Evolutionary conservation across 2,329 filamentous ascomycete species (phyloP).

Genomic region (Ophiostoma quercus): DNA sequence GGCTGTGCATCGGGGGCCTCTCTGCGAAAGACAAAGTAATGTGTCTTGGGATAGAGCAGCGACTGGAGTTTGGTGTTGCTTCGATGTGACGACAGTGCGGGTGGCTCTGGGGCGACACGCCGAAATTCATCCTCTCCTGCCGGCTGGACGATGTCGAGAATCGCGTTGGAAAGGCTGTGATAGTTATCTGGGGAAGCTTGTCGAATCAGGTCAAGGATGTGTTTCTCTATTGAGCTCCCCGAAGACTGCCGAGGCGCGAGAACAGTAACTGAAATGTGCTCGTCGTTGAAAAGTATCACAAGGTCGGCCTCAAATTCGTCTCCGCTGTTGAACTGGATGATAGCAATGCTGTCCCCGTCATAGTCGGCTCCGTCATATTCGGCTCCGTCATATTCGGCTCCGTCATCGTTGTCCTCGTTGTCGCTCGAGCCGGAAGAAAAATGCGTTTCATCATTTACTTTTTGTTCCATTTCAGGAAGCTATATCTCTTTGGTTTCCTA

Average conservation of each 20-base stretch:
- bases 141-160: slow-evolving; percentile 13
- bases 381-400: no score
- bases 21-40: neutral
- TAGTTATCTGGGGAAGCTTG: neutral
- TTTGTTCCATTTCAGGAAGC: neutral
- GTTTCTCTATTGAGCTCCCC: neutral
- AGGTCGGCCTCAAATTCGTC: slow-evolving; percentile 12
- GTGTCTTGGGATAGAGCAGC: slow-evolving; percentile 18
- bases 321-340: slow-evolving; percentile 15
- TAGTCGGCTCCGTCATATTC: neutral
- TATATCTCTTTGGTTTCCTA: neutral
- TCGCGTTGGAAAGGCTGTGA: neutral
- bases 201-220: neutral
- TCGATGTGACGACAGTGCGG: slow-evolving; percentile 12
- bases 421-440: neutral
- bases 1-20: neutral
- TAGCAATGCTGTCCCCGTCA: neutral
- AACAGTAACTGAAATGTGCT: neutral
- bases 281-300: slow-evolving; percentile 9
- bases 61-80: slow-evolving; percentile 15
- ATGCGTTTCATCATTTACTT: neutral
- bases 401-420: neutral
- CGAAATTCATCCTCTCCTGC: neutral
- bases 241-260: neutral
- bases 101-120: neutral